Conservation (phyloP, 225 moss, liverwort and hornwort genomes). For the Pseudisothecium myosuroides region DNA sequence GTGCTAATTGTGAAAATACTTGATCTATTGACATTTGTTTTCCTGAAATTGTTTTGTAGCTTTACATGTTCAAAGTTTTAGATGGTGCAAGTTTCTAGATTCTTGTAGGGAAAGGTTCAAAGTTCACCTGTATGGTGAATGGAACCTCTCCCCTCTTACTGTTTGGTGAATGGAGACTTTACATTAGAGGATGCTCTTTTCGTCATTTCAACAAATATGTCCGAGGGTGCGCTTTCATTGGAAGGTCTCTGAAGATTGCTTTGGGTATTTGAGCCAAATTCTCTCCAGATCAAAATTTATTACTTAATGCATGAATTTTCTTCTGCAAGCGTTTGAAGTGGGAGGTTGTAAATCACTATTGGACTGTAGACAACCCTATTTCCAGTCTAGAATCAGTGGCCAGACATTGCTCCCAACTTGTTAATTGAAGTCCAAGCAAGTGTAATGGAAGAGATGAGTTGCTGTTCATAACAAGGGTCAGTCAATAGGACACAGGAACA, state of each 20-base stretch:
- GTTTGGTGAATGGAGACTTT: background rate
- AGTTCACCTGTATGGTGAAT: background rate
- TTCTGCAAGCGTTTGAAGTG: background rate
- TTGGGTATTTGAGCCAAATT: background rate
- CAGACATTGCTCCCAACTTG: background rate
- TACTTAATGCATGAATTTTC: background rate
- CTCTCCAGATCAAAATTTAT: background rate
- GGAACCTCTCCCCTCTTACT: background rate
- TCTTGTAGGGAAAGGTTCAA: background rate
- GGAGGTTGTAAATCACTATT: background rate
- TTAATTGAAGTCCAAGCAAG: background rate
- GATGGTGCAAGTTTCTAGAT: background rate
- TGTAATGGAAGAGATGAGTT: background rate
- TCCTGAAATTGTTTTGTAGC: background rate
- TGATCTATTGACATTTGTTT: background rate
- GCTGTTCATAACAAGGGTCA: background rate
- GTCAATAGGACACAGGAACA: background rate
- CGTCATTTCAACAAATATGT: background rate
- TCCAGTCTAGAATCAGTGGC: background rate
- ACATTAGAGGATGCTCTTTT: background rate
- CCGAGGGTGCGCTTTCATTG: background rate
- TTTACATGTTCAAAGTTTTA: background rate
- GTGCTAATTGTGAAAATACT: background rate
- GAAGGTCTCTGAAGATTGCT: background rate
- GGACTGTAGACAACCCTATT: background rate